phyloP scores from a whole-genome alignment of 78 protist species.

The Planoprotostelium fungivorum region DNA sequence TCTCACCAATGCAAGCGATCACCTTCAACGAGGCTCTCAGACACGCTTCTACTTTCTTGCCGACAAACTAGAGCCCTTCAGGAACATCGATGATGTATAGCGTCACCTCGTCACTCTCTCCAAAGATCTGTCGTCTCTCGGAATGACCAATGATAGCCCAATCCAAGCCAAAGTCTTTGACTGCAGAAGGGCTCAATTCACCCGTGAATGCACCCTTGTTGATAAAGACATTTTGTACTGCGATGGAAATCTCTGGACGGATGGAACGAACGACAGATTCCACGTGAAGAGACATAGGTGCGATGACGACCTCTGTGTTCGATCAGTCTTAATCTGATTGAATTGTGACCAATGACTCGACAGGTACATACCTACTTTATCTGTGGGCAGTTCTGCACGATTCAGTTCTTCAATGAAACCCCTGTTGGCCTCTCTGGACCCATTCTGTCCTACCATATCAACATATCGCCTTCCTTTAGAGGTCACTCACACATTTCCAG shows the following conservation, averaged over 20 bases:
- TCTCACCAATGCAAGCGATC: constrained; percentile 97
- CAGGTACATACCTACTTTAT: constrained; percentile 24
- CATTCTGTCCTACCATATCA: constrained; percentile 10
- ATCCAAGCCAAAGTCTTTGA: constrained; percentile 72
- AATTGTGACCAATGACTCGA: background rate
- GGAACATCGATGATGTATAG: background rate
- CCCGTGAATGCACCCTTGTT: constrained; percentile 92
- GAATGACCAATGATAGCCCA: constrained; percentile 97
- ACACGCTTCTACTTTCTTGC: constrained; percentile 9
- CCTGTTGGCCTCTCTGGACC: constrained; percentile 3
- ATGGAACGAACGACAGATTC: background rate
- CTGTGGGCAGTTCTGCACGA: background rate
- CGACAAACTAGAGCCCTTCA: background rate
- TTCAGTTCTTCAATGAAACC: constrained; percentile 16
- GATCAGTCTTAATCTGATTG: constrained; percentile 2
- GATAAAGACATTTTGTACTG: constrained; percentile 67
- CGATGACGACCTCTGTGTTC: constrained; percentile 21
- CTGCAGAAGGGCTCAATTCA: constrained; percentile 57
- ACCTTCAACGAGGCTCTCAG: constrained; percentile 69
- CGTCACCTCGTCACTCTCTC: constrained; percentile 75
- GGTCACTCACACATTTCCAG: constrained; percentile 27
- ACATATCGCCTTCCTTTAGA: background rate
- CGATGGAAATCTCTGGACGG: constrained; percentile 19
- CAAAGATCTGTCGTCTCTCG: constrained; percentile 93
- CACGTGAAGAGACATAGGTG: constrained; percentile 53